Conservation (phyloP, 352 stramenopile genomes). For the Phytophthora pini region DNA sequence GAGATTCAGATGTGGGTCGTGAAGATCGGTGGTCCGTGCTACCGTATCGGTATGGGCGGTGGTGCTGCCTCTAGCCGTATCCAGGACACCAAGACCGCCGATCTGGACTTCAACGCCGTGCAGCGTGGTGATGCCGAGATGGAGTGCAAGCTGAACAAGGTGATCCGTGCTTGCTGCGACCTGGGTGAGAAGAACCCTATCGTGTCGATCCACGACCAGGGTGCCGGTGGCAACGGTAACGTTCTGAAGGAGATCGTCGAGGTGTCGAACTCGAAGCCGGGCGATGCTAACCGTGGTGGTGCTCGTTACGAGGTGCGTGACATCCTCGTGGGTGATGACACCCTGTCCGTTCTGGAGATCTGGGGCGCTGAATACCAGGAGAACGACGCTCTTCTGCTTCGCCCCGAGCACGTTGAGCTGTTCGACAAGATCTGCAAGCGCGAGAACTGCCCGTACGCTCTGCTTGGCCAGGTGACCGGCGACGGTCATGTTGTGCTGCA, state of each 20-base stretch:
- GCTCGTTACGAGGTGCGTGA: constrained; percentile 96
- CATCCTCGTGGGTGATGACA: constrained; percentile 97
- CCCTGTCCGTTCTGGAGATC: constrained; percentile 98
- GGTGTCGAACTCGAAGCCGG: constrained; percentile 76
- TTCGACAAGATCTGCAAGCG: constrained; percentile 96
- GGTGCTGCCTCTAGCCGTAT: constrained; percentile 97
- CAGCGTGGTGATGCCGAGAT: constrained; percentile 99
- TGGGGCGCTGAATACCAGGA: constrained; percentile 99
- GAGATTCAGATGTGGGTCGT: constrained; percentile 97
- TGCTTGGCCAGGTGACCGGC: constrained; percentile 96
- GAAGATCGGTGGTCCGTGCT: constrained; percentile 98
- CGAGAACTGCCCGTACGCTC: constrained; percentile 97
- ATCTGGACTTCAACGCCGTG: constrained; percentile 99
- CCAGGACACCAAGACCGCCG: constrained; percentile 93
- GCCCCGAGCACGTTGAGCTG: constrained; percentile 87
- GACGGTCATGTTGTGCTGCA: constrained; percentile 97
- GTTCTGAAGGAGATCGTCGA: constrained; percentile 99
- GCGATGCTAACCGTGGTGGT: constrained; percentile 87
- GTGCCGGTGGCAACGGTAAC: constrained; percentile 99
- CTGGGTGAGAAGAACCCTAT: constrained; percentile 98
- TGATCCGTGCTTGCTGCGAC: constrained; percentile 98
- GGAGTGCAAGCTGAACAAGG: constrained; percentile 99
- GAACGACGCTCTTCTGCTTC: constrained; percentile 98
- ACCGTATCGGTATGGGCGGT: constrained; percentile 99
- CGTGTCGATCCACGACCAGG: constrained; percentile 99